Evolutionary conservation across 2,329 filamentous ascomycete species (phyloP), one percentile per base, ranked within the genome.

Genomic region (Xylariaceae sp.): DNA sequence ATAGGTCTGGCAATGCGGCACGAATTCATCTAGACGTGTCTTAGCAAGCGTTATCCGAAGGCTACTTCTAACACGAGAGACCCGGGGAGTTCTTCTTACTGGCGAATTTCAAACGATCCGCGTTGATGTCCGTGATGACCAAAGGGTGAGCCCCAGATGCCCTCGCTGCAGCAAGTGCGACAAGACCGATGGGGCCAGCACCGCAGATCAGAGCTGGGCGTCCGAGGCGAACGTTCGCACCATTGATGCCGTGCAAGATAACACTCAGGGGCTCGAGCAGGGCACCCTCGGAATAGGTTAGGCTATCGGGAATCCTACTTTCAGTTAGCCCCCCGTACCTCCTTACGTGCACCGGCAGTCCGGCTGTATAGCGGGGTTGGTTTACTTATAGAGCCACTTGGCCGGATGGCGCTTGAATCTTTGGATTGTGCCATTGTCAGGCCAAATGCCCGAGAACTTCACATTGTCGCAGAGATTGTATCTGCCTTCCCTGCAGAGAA

Each of bases 401-500:
- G 77, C 77, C 0, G 76, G 73, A 47, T 82, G 78, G 14, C 71
- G 65, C 51, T 78, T 78, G 61, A 75, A 81, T 45, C 76, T 61
- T 52, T 79, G 76, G 7, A 85, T 66, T 0, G 73, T 76, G 5
- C 78, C 79, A 38, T 69, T 61, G 50, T 80, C 69, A 0, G 78
- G 78, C 48, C 76, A 80, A 12, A 79, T 76, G 14, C 77, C 77
- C 0, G 74, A 65, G 49, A 83, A 83, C 32, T 69, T 63, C 3
- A 82, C 77, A 35, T 76, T 68, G 45, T 78, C 70, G 52, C 79
- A 83, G 5, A 81, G 70, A 50, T 82, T 82, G 50, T 81, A 81
- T 9, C 76, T 71, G 3, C 78, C 79, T 17, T 71, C 69, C 34
- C 59, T 59, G 53, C 79, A 83, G 13, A 77, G 65, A 50, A 74